These are phyloP conservation scores for Cucumis hystrix DNA, from an alignment of 306 rosid species.

Conservation along the genomic window DNA sequence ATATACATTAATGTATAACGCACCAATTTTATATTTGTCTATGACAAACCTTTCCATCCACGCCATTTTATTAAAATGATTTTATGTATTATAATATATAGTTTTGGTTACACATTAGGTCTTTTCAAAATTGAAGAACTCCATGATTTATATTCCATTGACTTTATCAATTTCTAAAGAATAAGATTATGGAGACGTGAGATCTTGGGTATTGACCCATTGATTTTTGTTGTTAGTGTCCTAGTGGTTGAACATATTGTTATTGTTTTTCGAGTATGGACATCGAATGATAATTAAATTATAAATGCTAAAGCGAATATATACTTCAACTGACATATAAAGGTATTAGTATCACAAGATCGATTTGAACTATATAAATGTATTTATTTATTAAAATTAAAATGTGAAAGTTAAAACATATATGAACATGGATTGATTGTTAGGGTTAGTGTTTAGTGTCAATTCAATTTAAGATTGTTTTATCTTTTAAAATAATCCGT, in stretches of 20 bases:
- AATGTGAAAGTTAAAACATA: no score
- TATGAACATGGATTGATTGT: no score
- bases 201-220: background rate
- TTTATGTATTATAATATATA: background rate
- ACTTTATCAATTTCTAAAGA: background rate
- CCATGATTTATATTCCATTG: background rate
- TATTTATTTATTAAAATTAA: no score
- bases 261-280: background rate
- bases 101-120: background rate
- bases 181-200: background rate
- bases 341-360: no score
- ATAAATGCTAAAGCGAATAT: no score
- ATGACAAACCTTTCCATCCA: background rate
- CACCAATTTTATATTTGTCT: background rate
- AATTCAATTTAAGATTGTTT: no score
- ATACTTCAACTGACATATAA: no score
- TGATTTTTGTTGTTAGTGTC: background rate
- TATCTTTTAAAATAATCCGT: no score
- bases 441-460: no score
- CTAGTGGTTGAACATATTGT: background rate
- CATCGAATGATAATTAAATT: background rate
- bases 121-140: background rate
- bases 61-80: background rate
- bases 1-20: background rate
- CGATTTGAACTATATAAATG: background rate